Evolutionary conservation across 441 rosid species (phyloP), one percentile per base, ranked within the genome.

Genomic region (Macaranga tanarius): DNA sequence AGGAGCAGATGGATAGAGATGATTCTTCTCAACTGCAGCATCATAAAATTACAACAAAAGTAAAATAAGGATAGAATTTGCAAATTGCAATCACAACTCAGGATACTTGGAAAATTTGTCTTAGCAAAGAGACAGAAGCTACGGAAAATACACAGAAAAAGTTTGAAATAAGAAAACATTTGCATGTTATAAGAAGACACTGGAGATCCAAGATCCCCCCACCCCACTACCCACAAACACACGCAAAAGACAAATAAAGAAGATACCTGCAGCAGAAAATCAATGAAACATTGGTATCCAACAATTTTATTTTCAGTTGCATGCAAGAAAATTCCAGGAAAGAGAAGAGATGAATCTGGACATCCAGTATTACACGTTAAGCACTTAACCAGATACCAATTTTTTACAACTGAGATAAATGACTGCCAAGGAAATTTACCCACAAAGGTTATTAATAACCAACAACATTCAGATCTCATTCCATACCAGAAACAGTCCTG

Each of bases 1-100:
- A 79, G 99, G 94, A 83, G 91, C 81, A 56, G 91, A 70, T 51
- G 97, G 98, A 77, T 87, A 88, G 59, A 96, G 85, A 80, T 87
- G 83, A 68, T 74, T 85, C 86, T 86, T 90, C 79, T 92, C 96
- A 77, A 93, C 99, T 96, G 96, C 86, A 88, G 76, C 40, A 71
- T 69, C 28, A 79, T 47, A 47, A 73, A 61, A n/a, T 54, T n/a
- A 28, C 31, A 56, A 47, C 44, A 11, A 58, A 62, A 62, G 31
- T 19, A 55, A 61, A 19, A 70, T 19, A 55, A 44, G 8, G 55
- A 48, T 11, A 22, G 20, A 28, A 54, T 61, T 44, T 23, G 47
- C 70, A 22, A 72, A n/a, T 34, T 34, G 38, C 6, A 7, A 34
- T 52, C 23, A 5, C 54, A 26, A 48, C 48, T 48, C 5, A 22